A percentile compares a stretch with the other conserved stretches of the same genome.
Conservation (phyloP, 768 basidiomycete species). For the Scleroderma citrinum region DNA sequence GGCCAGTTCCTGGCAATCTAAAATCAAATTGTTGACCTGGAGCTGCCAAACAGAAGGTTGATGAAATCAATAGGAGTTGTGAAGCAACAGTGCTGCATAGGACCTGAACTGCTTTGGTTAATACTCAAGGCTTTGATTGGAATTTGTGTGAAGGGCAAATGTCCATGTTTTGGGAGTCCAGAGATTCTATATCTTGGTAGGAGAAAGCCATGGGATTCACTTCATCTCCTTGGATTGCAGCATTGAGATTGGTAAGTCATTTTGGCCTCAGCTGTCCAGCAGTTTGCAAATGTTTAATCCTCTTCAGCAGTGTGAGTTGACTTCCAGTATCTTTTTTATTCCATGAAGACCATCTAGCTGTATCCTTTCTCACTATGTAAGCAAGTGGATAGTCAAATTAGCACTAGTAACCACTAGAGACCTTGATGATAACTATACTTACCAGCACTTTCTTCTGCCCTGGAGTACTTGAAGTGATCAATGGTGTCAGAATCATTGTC, state of each 20-base stretch:
- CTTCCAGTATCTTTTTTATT: slow-evolving; percentile 3
- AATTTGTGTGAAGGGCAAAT: not conserved
- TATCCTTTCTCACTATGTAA: no score
- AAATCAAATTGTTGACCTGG: not conserved
- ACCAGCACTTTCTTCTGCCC: not conserved
- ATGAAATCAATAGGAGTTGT: no score
- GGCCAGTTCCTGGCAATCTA: not conserved
- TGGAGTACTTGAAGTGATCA: not conserved
- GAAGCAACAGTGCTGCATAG: not conserved
- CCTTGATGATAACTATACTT: no score
- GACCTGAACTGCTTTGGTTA: no score
- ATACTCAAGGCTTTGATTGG: not conserved
- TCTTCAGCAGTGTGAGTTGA: not conserved
- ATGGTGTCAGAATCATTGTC: not conserved
- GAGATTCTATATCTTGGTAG: no score
- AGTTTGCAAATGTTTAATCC: not conserved
- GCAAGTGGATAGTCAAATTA: not conserved
- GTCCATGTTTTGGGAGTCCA: not conserved
- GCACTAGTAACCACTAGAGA: no score
- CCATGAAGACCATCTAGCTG: not conserved
- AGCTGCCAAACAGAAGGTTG: not conserved
- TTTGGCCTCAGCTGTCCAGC: not conserved
- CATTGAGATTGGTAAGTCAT: not conserved
- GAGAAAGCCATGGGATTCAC: slow-evolving; percentile 6
- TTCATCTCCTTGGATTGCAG: not conserved